Evolutionary conservation across 495 filamentous ascomycete genomes (phyloP), one percentile per base, ranked within the genome.

Genomic region (Penicillium lividum): DNA sequence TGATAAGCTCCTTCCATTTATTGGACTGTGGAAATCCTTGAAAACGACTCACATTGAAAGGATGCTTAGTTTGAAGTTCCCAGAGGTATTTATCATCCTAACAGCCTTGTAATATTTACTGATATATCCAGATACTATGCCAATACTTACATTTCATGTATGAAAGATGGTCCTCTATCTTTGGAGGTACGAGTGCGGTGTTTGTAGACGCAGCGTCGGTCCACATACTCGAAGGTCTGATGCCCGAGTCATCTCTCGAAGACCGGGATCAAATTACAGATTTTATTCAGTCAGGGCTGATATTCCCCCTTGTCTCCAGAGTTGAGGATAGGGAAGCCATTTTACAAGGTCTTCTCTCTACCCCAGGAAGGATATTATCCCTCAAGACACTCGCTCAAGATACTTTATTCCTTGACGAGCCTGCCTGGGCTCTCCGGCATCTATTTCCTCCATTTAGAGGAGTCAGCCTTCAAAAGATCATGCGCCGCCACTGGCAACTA

Each of bases 21-120:
- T 56, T 7, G 58, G 40, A 6, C 27, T 64, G 22, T 64, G 50
- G 62, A 54, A 57, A 40, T 51, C 59, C 6, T 15, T 62, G 9
- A 58, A 48, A 44, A n/a, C 43, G 3, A 34, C 54, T 2, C 33
- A 62, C 15, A 57, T 62, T 36, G 45, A 50, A 31, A 16, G 59
- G n/a, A 54, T 62, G 4, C 50, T 62, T 5, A 40, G 25, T 13
- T 40, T 62, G 9, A 57, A 54, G 51, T 57, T 7, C 31, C 59
- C 27, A 29, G 43, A 62, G 25, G 50, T 62, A 58, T n/a, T n/a
- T n/a, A n/a, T n/a, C n/a, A n/a, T n/a, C n/a, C n/a, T n/a, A n/a
- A n/a, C n/a, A n/a, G n/a, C n/a, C n/a, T n/a, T n/a, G n/a, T n/a
- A n/a, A n/a, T n/a, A n/a, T n/a, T n/a, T n/a, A n/a, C n/a, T n/a